Percentiles rank a stretch among this genome's conserved stretches.
Conservation (phyloP, 306 rosid genomes). For the Cotoneaster glaucophyllus region DNA sequence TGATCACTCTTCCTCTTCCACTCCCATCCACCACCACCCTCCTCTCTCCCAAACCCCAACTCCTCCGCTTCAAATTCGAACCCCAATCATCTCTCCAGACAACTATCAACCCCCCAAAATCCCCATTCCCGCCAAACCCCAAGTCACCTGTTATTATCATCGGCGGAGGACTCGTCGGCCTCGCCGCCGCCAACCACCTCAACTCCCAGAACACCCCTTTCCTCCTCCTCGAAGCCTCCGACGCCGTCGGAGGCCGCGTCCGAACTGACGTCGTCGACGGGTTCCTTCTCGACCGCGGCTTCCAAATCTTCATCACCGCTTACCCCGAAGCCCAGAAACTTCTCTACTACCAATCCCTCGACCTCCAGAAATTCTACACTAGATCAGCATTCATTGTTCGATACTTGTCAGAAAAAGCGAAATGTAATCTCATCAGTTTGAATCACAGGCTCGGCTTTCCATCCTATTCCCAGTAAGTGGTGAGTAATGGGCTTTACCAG, state of each 20-base stretch:
- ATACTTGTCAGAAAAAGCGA: too few species aligned
- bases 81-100: constrained; percentile 28
- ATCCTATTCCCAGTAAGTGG: too few species aligned
- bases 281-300: constrained; percentile 80
- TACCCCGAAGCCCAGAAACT: constrained; percentile 76
- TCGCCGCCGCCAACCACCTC: constrained; percentile 77
- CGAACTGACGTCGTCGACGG: constrained; percentile 67
- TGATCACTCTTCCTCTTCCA: constrained; percentile 1
- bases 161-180: constrained; percentile 85
- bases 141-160: constrained; percentile 42
- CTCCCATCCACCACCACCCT: not conserved
- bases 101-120: constrained; percentile 2
- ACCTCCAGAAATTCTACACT: constrained; percentile 64
- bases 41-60: not conserved
- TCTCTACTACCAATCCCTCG: constrained; percentile 51
- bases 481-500: too few species aligned
- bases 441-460: too few species aligned
- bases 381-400: too few species aligned
- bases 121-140: constrained; percentile 20
- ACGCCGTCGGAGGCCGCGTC: constrained; percentile 76
- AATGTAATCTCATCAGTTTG: too few species aligned
- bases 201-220: constrained; percentile 57
- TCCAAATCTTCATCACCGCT: constrained; percentile 91
- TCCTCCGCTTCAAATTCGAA: constrained; percentile 25
- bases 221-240: constrained; percentile 68